These are phyloP conservation scores for Vigna reflexopilosa DNA, from an alignment of 306 rosid genomes.

Conservation along the genomic window DNA sequence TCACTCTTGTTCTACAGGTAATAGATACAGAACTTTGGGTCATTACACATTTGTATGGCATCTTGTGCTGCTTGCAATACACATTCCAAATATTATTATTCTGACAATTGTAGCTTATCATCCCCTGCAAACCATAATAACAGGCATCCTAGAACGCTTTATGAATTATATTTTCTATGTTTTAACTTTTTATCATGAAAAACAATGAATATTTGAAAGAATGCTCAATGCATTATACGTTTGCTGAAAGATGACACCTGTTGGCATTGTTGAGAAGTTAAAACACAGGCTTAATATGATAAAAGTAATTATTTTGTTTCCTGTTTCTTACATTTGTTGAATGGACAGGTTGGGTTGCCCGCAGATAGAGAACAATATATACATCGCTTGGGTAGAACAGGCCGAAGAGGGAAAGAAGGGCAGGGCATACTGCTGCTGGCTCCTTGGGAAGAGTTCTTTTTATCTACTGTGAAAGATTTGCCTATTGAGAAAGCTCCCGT, in stretches of 20 bases:
- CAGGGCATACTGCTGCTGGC: slow-evolving; percentile 83
- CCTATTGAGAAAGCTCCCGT: slow-evolving; percentile 70
- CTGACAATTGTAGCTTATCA: not conserved
- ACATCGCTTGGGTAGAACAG: slow-evolving; percentile 94
- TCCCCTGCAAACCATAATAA: not conserved
- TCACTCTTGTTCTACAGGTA: slow-evolving; percentile 92
- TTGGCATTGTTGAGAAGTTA: slow-evolving; percentile 6
- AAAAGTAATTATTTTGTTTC: not conserved
- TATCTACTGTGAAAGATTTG: slow-evolving; percentile 67
- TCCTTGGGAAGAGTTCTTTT: slow-evolving; percentile 96
- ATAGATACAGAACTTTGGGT: slow-evolving; percentile 22
- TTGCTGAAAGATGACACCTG: slow-evolving; percentile 4
- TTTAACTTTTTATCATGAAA: not conserved
- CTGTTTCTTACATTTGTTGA: slow-evolving; percentile 13
- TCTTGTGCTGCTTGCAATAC: not conserved
- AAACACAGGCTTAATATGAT: slow-evolving; percentile 20
- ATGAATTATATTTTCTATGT: not conserved
- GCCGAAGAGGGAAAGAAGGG: slow-evolving; percentile 96
- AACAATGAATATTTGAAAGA: not conserved
- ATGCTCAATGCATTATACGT: slow-evolving; percentile 1
- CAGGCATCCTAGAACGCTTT: not conserved
- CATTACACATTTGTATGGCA: slow-evolving; percentile 2
- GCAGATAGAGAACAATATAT: slow-evolving; percentile 89
- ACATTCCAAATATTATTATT: not conserved
- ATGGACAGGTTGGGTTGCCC: slow-evolving; percentile 84